These are phyloP conservation scores for Jamesozyma spencerorum DNA, from an alignment of 805 yeast genomes.

Conservation along the genomic window DNA sequence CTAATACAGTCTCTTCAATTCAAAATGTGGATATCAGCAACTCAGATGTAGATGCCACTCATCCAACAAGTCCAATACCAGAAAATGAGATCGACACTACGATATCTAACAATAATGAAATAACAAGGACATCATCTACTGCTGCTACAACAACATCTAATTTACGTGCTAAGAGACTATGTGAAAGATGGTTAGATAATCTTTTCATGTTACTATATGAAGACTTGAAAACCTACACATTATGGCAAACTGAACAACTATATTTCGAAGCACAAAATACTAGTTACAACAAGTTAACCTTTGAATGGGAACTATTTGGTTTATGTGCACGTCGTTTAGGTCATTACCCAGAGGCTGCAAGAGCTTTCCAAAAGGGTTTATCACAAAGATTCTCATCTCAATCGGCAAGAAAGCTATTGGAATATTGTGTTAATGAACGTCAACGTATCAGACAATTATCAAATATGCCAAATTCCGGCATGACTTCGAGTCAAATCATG, in stretches of 20 bases:
- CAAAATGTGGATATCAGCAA: background rate
- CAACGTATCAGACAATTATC: slow-evolving; percentile 19
- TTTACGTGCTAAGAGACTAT: slow-evolving; percentile 53
- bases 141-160: slow-evolving; percentile 16
- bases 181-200: slow-evolving; percentile 75
- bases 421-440: slow-evolving; percentile 49
- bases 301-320: slow-evolving; percentile 92
- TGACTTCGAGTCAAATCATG: slow-evolving; percentile 28
- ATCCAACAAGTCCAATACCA: background rate
- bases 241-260: slow-evolving; percentile 87
- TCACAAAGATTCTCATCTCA: slow-evolving; percentile 69
- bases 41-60: background rate
- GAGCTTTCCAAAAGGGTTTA: slow-evolving; percentile 70
- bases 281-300: slow-evolving; percentile 63
- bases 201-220: slow-evolving; percentile 62
- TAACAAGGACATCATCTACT: background rate
- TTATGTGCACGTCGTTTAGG: slow-evolving; percentile 75
- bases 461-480: slow-evolving; percentile 15
- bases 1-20: slow-evolving; percentile 4
- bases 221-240: slow-evolving; percentile 71
- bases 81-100: background rate
- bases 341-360: slow-evolving; percentile 78
- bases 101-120: background rate
- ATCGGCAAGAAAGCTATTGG: slow-evolving; percentile 65
- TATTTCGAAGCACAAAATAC: slow-evolving; percentile 85